These are phyloP conservation scores for Croton setiger DNA, from an alignment of 441 rosid genomes.

Conservation along the genomic window DNA sequence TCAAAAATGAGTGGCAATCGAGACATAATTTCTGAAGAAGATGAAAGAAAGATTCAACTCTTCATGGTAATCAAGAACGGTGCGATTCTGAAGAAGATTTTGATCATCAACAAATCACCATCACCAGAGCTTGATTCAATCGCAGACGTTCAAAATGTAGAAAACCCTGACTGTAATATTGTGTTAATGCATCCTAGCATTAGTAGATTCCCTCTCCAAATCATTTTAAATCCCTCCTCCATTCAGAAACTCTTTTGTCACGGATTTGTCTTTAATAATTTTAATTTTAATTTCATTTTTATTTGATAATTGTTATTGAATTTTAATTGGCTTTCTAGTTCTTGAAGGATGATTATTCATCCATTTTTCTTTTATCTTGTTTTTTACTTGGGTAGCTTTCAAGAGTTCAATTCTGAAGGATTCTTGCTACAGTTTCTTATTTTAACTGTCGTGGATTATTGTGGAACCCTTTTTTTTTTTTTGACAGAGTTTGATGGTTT, in stretches of 20 bases:
- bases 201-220: constrained; percentile 83
- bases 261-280: constrained; percentile 73
- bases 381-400: background rate
- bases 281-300: background rate
- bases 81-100: constrained; percentile 78
- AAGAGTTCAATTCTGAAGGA: background rate
- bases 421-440: background rate
- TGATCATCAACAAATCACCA: constrained; percentile 49
- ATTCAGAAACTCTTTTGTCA: constrained; percentile 56
- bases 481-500: no score
- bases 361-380: background rate
- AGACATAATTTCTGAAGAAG: constrained; percentile 15
- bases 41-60: constrained; percentile 60
- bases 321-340: constrained; percentile 8
- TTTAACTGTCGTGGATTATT: background rate
- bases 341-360: background rate
- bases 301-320: background rate
- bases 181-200: constrained; percentile 82
- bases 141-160: constrained; percentile 14
- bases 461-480: no score
- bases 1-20: constrained; percentile 31
- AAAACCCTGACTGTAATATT: constrained; percentile 71
- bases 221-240: constrained; percentile 48
- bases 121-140: constrained; percentile 22
- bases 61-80: constrained; percentile 75